Base-by-base conservation (phyloP, 345 rosid genomes). In the Linum tenue region DNA sequence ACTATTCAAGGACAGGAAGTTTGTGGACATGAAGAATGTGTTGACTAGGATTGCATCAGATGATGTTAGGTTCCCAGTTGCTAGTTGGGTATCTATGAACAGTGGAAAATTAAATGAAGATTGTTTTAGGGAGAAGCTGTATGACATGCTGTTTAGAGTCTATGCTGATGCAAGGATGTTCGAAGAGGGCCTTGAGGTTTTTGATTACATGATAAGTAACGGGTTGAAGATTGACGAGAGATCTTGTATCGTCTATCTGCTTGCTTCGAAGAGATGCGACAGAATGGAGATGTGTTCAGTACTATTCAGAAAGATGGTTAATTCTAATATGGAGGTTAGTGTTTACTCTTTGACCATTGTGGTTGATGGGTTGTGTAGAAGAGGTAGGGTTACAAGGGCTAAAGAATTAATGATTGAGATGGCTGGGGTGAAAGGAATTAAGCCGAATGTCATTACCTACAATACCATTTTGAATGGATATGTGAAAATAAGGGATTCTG, bases 331-430 rank as follows among this genome's bases (percentile, higher is more conserved):
- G 76, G 80, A 48, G 48, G 62, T 82, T 56, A 77, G 84, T 0
- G 92, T 84, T 60, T 89, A 78, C 64, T 83, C 97, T 1, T 62
- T 89, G 81, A 84, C 91, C 0, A 75, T 86, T 70, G 86, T 86
- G 76, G 78, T 87, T 40, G 84, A 84, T 71, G 84, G 75, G 1
- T 77, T 89, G 63, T 92, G 98, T 41, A 82, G 70, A 73, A 80
- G 72, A 70, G 91, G 89, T 16, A 82, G 78, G 64, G 72, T 84
- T 73, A 70, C 79, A 37, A 81, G 73, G 65, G 82, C 87, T 63
- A 76, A 60, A 69, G 75, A 79, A 56, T 71, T 92, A 73, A 77
- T 86, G 58, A 64, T 68, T 60, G 82, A 84, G 66, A 73, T 82
- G 74, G n/a, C n/a, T n/a, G 63, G 43, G 37, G 1, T 65, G 53